Base-by-base conservation (phyloP, 352 stramenopile species). In the Blastocystis hominis region DNA sequence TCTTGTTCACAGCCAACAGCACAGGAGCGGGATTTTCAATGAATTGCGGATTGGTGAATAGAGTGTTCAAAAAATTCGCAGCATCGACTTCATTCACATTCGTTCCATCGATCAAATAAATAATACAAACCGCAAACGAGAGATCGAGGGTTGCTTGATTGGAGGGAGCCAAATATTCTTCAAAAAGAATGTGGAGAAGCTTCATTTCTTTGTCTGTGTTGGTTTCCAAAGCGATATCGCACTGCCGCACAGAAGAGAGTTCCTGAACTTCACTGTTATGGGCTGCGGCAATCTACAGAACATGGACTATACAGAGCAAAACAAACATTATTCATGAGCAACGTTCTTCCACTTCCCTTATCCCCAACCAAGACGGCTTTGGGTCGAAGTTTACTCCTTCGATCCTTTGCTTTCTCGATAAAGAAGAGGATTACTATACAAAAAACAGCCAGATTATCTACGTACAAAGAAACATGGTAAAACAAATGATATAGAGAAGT, bases 1-100 rank as follows among this genome's bases (percentile, higher is more conserved):
- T 66, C 38, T 84, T 84, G 55, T 84, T 84, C 50, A 84, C 72
- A 30, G 44, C 53, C 15, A 84, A 46, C 3, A 84, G 72, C 13
- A 84, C 68, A 3, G 72, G 72, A 84, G 68, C 0, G 1, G 72
- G 72, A 46, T 84, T 69, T 7, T 44, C 9, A 4, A 53, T 17
- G 30, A 84, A 84, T 10, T n/a, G 4, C 17, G 54, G 40, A 34
- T 68, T 47, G 50, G 44, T 84, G 47, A 84, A 54, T 17, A 84
- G 50, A 50, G 44, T n/a, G 24, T 44, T 50, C 3, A 84, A 6
- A 69, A 84, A 84, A 30, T 7, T n/a, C 1, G 53, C 72, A 2
- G 38, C 62, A 38, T 42, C 15, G 9, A 54, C 24, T 1, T 13
- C 10, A 53, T 68, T 68, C 4, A 47, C 20, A 30, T 63, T 40